phyloP scores from a whole-genome alignment of 2,329 filamentous ascomycete genomes.

The Aspergillus hiratsukae region DNA sequence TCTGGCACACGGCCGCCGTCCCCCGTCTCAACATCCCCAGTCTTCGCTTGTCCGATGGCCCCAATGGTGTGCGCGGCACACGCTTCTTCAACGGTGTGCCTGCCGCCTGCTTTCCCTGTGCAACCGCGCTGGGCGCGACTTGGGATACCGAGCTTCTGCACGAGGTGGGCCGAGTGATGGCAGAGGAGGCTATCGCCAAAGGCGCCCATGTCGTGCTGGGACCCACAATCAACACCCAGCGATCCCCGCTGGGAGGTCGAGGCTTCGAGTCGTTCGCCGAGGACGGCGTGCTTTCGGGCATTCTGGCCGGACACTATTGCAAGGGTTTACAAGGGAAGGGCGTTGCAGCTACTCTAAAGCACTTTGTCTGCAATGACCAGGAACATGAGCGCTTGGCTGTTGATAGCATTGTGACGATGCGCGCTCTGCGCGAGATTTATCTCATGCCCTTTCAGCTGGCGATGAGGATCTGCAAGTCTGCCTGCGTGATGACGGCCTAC shows the following conservation, averaged over 20 bases:
- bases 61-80: slow-evolving; percentile 65
- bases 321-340: slow-evolving; percentile 69
- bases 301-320: slow-evolving; percentile 67
- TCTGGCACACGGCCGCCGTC: slow-evolving; percentile 65
- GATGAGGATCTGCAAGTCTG: slow-evolving; percentile 51
- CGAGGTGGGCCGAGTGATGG: slow-evolving; percentile 66
- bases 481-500: slow-evolving; percentile 57
- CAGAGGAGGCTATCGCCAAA: slow-evolving; percentile 66
- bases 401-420: slow-evolving; percentile 42
- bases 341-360: slow-evolving; percentile 74
- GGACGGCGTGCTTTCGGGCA: slow-evolving; percentile 72
- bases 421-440: slow-evolving; percentile 60
- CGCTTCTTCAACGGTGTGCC: slow-evolving; percentile 64
- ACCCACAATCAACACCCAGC: slow-evolving; percentile 76
- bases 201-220: slow-evolving; percentile 70
- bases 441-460: slow-evolving; percentile 61
- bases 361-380: slow-evolving; percentile 46
- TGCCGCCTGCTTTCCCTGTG: slow-evolving; percentile 75
- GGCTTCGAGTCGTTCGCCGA: slow-evolving; percentile 87
- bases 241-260: slow-evolving; percentile 75
- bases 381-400: slow-evolving; percentile 44
- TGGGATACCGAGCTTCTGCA: slow-evolving; percentile 70
- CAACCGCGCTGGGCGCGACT: slow-evolving; percentile 71
- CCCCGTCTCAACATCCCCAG: slow-evolving; percentile 60
- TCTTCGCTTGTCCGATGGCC: slow-evolving; percentile 65